Base-by-base conservation (phyloP, 208 protist species). In the Leishmania guyanensis region DNA sequence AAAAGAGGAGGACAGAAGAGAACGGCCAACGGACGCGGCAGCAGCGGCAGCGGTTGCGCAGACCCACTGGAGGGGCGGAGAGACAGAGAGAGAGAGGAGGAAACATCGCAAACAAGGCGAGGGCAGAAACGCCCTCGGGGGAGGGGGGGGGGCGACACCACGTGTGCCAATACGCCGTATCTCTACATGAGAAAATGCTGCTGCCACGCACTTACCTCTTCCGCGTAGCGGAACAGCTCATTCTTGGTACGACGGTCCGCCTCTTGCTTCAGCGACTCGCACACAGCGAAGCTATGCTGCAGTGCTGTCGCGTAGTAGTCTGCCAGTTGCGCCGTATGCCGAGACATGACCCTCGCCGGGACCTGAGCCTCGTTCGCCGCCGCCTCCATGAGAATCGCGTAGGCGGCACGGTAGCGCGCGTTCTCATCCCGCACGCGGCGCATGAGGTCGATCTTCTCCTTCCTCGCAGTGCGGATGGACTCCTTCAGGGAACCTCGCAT, bases 131-230 rank as follows among this genome's bases (percentile, higher is more conserved):
- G 0, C 36, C 36, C 36, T 39, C 36, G 26, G 29, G 6, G 58
- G 26, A 2, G 22, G 2, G 6, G 2, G 6, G 33, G 17, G 20
- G 5, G 66, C 5, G n/a, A 22, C 43, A 17, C 29, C 29, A 78
- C 50, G 51, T 22, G 66, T 66, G 79, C 26, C 48, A 9, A 1
- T 54, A 43, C 22, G 78, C 29, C 62, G 12, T 39, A 3, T 68
- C 10, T n/a, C 66, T 48, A 46, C 43, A 88, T n/a, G 16, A 84
- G 84, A 64, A 92, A 82, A 29, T 92, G 88, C 33, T 91, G 93
- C 66, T 97, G 94, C 94, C 94, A 97, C 46, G 88, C 90, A 33
- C 86, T 95, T 29, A 94, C 84, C 65, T 87, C 86, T 74, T 93
- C 86, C 0, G 89, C 92, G 80, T 94, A 97, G 64, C 84, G 88